Evolutionary conservation across 192 early-diverging fungal species (phyloP).

Genomic region (Umbelopsis isabellina): DNA sequence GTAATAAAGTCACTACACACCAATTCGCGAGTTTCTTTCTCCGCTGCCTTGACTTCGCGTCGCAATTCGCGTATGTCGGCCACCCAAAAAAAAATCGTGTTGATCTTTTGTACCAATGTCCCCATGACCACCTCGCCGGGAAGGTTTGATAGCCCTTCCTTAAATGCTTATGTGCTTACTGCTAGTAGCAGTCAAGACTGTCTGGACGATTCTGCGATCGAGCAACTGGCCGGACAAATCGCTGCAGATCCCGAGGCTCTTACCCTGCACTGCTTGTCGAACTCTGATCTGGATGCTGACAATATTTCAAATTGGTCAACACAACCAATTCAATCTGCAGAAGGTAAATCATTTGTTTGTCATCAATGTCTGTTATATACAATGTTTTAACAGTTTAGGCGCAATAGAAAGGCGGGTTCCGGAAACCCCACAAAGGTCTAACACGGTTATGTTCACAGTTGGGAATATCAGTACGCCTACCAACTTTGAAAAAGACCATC

Average conservation of each 20-base stretch:
- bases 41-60: slow-evolving; percentile 13
- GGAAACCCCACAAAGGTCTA: no score
- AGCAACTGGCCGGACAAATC: neutral
- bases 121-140: slow-evolving; percentile 14
- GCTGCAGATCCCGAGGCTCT: neutral
- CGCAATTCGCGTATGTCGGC: slow-evolving; percentile 2
- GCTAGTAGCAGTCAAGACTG: neutral
- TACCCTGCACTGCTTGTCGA: neutral
- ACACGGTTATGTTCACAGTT: no score
- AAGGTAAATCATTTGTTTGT: neutral
- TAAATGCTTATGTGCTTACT: neutral
- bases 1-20: neutral
- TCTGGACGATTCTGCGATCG: neutral
- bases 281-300: neutral
- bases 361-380: no score
- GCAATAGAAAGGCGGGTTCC: no score
- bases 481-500: no score
- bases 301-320: slow-evolving; percentile 1
- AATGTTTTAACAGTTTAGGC: no score
- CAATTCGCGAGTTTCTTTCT: neutral
- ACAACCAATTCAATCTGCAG: neutral
- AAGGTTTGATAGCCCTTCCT: neutral
- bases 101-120: neutral
- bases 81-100: slow-evolving; percentile 1
- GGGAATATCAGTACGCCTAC: no score